Conservation (phyloP, 352 stramenopile species). For the Elongisporangium anandrum region DNA sequence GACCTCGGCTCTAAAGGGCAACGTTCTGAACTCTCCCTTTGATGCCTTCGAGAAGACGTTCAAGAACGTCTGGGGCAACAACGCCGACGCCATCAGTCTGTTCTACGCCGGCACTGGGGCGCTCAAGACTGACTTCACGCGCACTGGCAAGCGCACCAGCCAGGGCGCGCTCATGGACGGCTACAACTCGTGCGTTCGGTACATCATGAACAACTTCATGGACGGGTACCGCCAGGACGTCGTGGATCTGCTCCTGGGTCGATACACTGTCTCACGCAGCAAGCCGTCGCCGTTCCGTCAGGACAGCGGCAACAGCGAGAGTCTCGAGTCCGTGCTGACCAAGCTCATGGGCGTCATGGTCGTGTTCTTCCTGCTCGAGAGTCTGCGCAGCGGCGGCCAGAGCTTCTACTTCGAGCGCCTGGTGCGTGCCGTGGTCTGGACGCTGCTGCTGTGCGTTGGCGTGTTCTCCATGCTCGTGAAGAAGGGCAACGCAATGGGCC, state of each 20-base stretch:
- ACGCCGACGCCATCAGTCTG: slow-evolving; percentile 92
- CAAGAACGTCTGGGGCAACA: slow-evolving; percentile 93
- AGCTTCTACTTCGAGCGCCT: slow-evolving; percentile 53
- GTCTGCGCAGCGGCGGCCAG: slow-evolving; percentile 29
- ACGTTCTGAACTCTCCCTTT: slow-evolving; percentile 68
- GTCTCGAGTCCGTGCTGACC: slow-evolving; percentile 43
- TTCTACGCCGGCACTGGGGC: slow-evolving; percentile 94
- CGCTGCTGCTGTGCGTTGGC: slow-evolving; percentile 35
- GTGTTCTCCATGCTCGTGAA: slow-evolving; percentile 66
- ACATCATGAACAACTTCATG: slow-evolving; percentile 96
- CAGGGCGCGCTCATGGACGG: slow-evolving; percentile 92
- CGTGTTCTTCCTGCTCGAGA: slow-evolving; percentile 61
- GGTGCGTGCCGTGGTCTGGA: slow-evolving; percentile 45
- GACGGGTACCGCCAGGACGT: slow-evolving; percentile 93
- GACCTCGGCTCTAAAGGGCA: slow-evolving; percentile 53
- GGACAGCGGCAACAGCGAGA: slow-evolving; percentile 23
- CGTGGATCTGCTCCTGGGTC: slow-evolving; percentile 88
- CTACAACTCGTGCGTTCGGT: slow-evolving; percentile 92
- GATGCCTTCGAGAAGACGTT: slow-evolving; percentile 69
- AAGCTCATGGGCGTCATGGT: slow-evolving; percentile 50
- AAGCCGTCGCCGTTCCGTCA: slow-evolving; percentile 48
- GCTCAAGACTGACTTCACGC: slow-evolving; percentile 96
- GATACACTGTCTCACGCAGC: slow-evolving; percentile 42
- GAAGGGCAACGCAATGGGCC: slow-evolving; percentile 63
- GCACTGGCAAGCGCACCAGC: slow-evolving; percentile 92